These are phyloP conservation scores for Dothideomycetes sp. DNA, from an alignment of 2,329 filamentous ascomycete species.

Conservation along the genomic window DNA sequence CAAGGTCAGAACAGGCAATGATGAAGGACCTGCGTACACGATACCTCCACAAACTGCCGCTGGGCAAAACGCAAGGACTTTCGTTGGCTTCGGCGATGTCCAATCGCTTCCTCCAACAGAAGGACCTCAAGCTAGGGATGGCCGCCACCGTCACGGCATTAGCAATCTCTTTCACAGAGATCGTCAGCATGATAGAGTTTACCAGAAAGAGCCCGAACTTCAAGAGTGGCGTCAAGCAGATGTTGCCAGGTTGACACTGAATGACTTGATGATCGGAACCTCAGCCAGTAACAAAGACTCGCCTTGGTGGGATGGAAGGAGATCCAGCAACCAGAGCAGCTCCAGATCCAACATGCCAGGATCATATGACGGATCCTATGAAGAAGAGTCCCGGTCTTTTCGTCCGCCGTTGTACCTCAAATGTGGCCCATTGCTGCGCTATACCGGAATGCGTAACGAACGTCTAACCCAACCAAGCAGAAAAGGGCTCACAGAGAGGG, in stretches of 20 bases:
- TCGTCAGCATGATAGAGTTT: conserved; percentile 39
- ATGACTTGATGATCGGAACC: conserved; percentile 32
- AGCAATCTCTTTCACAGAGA: conserved; percentile 33
- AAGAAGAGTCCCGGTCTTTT: conserved; percentile 61
- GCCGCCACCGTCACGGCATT: conserved; percentile 24
- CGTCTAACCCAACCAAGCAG: conserved; percentile 20
- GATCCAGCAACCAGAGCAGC: conserved; percentile 22
- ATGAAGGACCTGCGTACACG: conserved; percentile 23
- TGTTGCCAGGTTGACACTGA: conserved; percentile 30
- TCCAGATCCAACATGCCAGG: background rate
- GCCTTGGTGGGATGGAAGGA: conserved; percentile 64
- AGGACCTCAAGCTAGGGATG: conserved; percentile 19
- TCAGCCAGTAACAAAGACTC: conserved; percentile 18
- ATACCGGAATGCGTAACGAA: conserved; percentile 70
- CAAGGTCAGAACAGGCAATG: conserved; percentile 20
- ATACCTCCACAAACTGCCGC: conserved; percentile 30
- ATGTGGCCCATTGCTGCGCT: conserved; percentile 83
- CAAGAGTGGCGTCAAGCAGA: conserved; percentile 43
- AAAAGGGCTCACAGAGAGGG: conserved; percentile 45
- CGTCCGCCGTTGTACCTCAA: conserved; percentile 76
- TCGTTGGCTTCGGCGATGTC: conserved; percentile 32
- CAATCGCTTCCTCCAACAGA: conserved; percentile 19
- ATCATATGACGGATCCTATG: conserved; percentile 51
- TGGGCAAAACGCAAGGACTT: conserved; percentile 29
- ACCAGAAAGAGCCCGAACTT: conserved; percentile 47